Base-by-base conservation (phyloP, 768 basidiomycete genomes). In the Pleurotus ostreatus region DNA sequence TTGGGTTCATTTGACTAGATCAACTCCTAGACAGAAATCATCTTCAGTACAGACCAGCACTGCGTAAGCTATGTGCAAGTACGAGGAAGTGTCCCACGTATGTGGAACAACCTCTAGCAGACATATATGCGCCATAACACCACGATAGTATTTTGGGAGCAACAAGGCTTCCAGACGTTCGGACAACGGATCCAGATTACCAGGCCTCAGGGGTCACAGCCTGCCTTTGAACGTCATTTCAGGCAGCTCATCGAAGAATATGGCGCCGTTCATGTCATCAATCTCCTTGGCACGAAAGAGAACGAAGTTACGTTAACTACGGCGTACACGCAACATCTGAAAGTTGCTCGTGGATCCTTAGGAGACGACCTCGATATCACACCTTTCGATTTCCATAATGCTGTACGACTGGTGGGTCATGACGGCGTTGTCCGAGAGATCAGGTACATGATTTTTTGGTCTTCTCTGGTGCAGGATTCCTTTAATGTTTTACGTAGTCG, bases 221-320 rank as follows among this genome's bases (percentile, higher is more conserved):
- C 95, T 6, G 97, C 97, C 1, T 99, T 99, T 66, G 92, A 98
- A 61, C 85, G 92, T 39, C 97, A 99, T 71, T 92, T 98, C 57
- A 78, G 85, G 8, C 87, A 93, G 55, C 74, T 98, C 38, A 82
- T 88, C 60, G 87, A 94, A 61, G 87, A 93, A 64, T 98, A 99
- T 64, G 86, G 85, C 3, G 78, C 84, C 0, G 77, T 88, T 13
- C 92, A 99, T 66, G 92, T 88, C 22, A 84, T 98, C 59, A 98
- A 98, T 69, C 78, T 98, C 5, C 82, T 99, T 1, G 94, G 94
- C 8, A 83, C 83, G 38, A 94, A 94, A 67, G 96, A 98, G 67
- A 93, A 94, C 62, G 97, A 99, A 71, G 80, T 89, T 3, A 83
- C 80, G 34, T 76, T 99, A 51, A 91, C 94, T 2, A 73, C 78